These are phyloP conservation scores for Xylaria sp. DNA, from an alignment of 2,329 filamentous ascomycete species.

Conservation along the genomic window DNA sequence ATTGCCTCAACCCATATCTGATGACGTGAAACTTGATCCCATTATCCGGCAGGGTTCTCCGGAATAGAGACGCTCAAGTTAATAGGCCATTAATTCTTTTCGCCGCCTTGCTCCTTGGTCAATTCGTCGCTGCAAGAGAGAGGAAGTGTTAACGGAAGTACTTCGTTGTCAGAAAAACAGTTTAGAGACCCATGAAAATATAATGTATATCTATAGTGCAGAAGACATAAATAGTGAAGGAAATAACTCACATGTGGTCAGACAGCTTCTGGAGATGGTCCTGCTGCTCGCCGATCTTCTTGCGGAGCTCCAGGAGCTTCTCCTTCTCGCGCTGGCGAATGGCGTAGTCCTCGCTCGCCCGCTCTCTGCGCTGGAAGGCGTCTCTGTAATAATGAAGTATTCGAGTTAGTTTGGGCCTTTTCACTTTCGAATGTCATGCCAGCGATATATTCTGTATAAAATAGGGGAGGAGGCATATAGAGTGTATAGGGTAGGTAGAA, in stretches of 20 bases:
- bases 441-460: neutral
- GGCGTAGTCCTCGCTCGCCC: constrained; percentile 84
- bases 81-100: constrained; percentile 65
- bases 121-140: constrained; percentile 73
- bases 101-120: constrained; percentile 76
- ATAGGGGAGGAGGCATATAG: too few species aligned
- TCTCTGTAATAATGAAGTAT: constrained; percentile 67
- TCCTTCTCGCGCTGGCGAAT: constrained; percentile 89
- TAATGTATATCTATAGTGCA: neutral
- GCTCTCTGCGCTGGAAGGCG: constrained; percentile 91
- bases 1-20: constrained; percentile 17
- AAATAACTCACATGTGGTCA: constrained; percentile 79
- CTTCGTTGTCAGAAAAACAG: neutral
- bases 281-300: constrained; percentile 80
- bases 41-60: neutral
- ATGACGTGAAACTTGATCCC: constrained; percentile 18
- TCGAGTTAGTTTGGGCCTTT: constrained; percentile 25
- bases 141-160: constrained; percentile 28
- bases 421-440: neutral
- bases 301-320: constrained; percentile 83
- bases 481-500: neutral
- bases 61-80: constrained; percentile 1
- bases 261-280: constrained; percentile 86
- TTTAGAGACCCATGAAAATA: neutral
- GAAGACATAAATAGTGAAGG: neutral